Conservation (phyloP, 2,329 filamentous ascomycete genomes). For the Rutstroemia sp. region DNA sequence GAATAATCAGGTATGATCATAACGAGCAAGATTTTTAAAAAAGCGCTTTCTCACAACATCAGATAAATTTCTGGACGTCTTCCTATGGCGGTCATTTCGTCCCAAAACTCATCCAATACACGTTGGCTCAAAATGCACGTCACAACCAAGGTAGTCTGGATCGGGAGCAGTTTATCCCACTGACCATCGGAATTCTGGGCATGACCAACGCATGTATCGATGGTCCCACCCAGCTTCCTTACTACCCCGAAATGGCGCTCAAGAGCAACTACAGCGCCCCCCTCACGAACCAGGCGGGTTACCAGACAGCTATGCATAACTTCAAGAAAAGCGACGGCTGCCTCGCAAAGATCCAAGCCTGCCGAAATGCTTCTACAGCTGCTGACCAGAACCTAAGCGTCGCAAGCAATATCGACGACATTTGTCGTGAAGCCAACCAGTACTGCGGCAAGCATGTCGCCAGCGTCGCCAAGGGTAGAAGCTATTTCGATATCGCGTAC, state of each 20-base stretch:
- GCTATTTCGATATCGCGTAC: neutral
- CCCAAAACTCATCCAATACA: neutral
- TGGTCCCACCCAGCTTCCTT: slow-evolving; percentile 42
- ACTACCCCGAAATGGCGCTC: slow-evolving; percentile 12
- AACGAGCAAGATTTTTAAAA: neutral
- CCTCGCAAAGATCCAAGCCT: neutral
- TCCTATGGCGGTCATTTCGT: neutral
- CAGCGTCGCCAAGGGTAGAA: neutral
- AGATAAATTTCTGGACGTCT: neutral
- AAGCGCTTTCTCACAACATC: neutral
- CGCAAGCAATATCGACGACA: neutral
- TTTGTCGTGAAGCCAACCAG: neutral
- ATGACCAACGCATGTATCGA: slow-evolving; percentile 65
- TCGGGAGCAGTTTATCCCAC: slow-evolving; percentile 38
- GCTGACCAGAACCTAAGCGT: neutral
- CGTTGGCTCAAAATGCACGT: neutral
- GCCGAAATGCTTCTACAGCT: neutral
- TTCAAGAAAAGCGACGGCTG: neutral
- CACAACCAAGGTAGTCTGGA: neutral
- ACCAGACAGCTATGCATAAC: neutral
- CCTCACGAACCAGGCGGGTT: neutral
- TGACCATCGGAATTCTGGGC: slow-evolving; percentile 49
- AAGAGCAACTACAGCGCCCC: slow-evolving; percentile 9
- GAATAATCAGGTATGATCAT: neutral
- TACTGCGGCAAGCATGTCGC: neutral